These are phyloP conservation scores for Physcomitrellopsis africana DNA, from an alignment of 225 moss, liverwort and hornwort species.

Conservation along the genomic window DNA sequence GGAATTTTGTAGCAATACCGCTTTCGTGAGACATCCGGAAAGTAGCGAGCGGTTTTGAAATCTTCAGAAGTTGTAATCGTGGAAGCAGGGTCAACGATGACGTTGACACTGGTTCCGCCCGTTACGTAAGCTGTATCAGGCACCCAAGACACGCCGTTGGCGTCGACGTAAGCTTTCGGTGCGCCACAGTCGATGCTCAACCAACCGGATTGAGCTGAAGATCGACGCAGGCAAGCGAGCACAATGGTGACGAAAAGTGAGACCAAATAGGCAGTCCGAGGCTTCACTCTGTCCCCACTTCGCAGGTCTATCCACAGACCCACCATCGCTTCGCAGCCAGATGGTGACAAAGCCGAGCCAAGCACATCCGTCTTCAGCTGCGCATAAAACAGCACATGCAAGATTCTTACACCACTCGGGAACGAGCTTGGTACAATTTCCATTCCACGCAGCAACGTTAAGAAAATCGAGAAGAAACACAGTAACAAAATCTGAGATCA, in stretches of 20 bases:
- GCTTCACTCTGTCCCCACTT: slow-evolving; percentile 12
- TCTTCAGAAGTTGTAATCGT: background rate
- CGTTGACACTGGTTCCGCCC: slow-evolving; percentile 20
- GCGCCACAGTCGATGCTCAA: slow-evolving; percentile 44
- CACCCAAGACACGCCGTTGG: slow-evolving; percentile 32
- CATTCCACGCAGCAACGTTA: too few relatives aligned
- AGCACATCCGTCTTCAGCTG: background rate
- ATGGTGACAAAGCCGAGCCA: too few relatives aligned
- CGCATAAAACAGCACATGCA: too few relatives aligned
- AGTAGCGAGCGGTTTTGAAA: slow-evolving; percentile 33
- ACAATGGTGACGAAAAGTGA: slow-evolving; percentile 4
- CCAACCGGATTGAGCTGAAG: slow-evolving; percentile 36
- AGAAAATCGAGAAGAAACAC: too few relatives aligned
- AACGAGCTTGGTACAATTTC: too few relatives aligned
- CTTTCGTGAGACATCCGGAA: slow-evolving; percentile 2
- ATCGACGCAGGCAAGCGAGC: background rate
- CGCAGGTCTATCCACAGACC: background rate
- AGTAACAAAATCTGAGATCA: too few relatives aligned
- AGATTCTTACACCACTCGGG: too few relatives aligned
- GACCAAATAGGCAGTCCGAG: slow-evolving; percentile 13
- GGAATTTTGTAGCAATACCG: slow-evolving; percentile 29
- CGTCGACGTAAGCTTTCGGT: slow-evolving; percentile 21
- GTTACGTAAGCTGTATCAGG: slow-evolving; percentile 27
- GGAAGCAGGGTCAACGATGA: slow-evolving; percentile 2
- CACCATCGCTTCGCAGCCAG: background rate